phyloP scores from a whole-genome alignment of 306 rosid genomes.

The Aeschynomene evenia region DNA sequence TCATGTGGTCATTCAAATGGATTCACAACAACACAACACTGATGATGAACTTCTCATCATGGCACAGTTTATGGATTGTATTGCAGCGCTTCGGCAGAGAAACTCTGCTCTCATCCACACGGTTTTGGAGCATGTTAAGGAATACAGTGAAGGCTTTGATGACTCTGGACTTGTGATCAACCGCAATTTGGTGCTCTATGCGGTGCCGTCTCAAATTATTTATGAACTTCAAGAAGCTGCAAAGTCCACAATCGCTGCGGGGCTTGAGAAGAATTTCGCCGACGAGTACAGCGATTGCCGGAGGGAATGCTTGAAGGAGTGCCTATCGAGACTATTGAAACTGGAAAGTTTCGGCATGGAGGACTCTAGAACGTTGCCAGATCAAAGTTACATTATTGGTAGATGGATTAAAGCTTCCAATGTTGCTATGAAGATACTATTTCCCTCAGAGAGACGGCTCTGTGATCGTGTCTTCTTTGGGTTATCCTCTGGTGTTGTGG shows the following conservation, averaged over 20 bases:
- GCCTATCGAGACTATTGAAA: constrained; percentile 51
- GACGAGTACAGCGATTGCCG: constrained; percentile 61
- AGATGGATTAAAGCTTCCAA: constrained; percentile 61
- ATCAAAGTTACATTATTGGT: constrained; percentile 38
- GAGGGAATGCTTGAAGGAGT: constrained; percentile 62
- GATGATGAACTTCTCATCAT: not conserved
- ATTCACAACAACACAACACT: too few species aligned
- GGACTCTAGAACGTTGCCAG: constrained; percentile 6
- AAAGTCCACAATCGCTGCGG: constrained; percentile 58
- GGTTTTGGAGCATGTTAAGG: not conserved
- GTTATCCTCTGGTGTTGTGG: constrained; percentile 55
- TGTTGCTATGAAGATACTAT: constrained; percentile 49
- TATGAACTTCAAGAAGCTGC: constrained; percentile 63
- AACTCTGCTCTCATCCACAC: not conserved
- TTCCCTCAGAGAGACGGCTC: constrained; percentile 69
- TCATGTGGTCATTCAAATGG: too few species aligned
- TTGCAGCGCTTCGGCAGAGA: not conserved
- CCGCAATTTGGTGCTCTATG: constrained; percentile 56
- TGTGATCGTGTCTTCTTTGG: constrained; percentile 63
- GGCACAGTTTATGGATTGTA: not conserved
- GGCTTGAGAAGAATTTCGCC: constrained; percentile 64
- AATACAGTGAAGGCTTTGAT: not conserved
- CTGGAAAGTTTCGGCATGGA: constrained; percentile 52
- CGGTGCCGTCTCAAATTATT: constrained; percentile 52
- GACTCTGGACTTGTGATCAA: not conserved